Percentiles rank a stretch among this genome's conserved stretches.
phyloP scores from a whole-genome alignment of 73 alveolate genomes.

The Uronychia binucleata region DNA sequence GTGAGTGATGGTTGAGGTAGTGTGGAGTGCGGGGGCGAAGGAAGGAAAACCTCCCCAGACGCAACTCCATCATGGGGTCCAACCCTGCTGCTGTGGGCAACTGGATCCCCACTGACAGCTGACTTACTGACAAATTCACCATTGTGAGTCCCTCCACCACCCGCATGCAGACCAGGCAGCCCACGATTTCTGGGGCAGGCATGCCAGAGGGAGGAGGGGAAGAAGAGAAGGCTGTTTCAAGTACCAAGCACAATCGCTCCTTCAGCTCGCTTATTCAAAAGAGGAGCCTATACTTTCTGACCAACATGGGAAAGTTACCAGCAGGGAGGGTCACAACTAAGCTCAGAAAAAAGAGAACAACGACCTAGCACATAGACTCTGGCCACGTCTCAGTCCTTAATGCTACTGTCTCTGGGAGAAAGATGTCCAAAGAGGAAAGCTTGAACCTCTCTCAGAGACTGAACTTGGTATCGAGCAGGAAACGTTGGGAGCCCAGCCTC shows the following conservation, averaged over 20 bases:
- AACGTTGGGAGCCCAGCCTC: not conserved
- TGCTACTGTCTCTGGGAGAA: not conserved
- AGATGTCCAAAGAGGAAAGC: not conserved
- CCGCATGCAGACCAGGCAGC: not conserved
- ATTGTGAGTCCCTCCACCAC: not conserved
- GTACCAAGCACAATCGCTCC: not conserved
- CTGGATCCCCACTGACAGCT: not conserved
- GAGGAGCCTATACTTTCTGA: not conserved
- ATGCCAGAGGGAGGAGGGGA: not conserved
- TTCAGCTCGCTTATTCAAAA: not conserved
- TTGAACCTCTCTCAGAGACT: not conserved
- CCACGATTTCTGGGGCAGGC: not conserved
- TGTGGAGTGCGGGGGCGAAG: no score
- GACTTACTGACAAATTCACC: not conserved
- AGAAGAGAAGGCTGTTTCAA: not conserved
- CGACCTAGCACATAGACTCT: not conserved
- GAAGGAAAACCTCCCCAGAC: no score
- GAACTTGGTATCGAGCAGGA: not conserved
- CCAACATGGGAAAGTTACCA: not conserved
- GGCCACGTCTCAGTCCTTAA: not conserved
- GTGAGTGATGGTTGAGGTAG: no score
- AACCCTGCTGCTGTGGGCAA: no score
- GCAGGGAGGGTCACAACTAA: not conserved
- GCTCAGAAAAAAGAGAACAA: no score
- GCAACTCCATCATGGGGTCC: no score